Evolutionary conservation across 805 yeast species (phyloP).

Genomic region (Yamadazyma akitaensis): DNA sequence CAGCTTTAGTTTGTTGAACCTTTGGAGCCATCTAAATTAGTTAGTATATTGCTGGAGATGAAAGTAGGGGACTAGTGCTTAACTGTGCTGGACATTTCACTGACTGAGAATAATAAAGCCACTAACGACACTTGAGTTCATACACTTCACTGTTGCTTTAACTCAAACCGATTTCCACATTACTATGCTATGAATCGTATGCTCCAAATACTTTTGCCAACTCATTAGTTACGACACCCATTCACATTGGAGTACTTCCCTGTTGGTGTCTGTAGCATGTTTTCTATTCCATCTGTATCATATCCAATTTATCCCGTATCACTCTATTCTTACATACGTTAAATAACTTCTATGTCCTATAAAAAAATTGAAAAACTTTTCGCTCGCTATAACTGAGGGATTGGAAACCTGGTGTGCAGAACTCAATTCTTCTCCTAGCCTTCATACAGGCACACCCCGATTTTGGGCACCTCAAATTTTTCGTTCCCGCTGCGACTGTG

Average conservation of each 20-base stretch:
- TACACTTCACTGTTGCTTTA: too few species aligned
- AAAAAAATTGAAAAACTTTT: slow-evolving; percentile 6
- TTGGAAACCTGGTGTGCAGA: background rate
- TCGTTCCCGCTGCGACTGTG: background rate
- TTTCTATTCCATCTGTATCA: too few species aligned
- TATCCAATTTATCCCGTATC: background rate
- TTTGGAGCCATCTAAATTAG: slow-evolving; percentile 87
- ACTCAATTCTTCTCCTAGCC: background rate
- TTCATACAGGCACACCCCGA: background rate
- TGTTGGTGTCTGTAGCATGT: too few species aligned
- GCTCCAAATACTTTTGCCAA: too few species aligned
- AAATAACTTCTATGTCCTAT: slow-evolving; percentile 11
- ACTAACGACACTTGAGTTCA: too few species aligned
- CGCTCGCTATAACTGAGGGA: background rate
- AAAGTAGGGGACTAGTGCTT: too few species aligned
- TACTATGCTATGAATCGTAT: too few species aligned
- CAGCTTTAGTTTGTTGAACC: slow-evolving; percentile 98
- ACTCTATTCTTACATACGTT: slow-evolving; percentile 7
- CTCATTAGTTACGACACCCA: too few species aligned
- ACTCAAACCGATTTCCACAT: too few species aligned
- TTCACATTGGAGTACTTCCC: too few species aligned
- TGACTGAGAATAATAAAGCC: too few species aligned
- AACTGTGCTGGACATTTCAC: too few species aligned
- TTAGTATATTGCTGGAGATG: background rate
- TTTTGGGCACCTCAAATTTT: background rate